These are phyloP conservation scores for Mollisia scopiformis DNA, from an alignment of 2,329 filamentous ascomycete genomes.

Conservation along the genomic window DNA sequence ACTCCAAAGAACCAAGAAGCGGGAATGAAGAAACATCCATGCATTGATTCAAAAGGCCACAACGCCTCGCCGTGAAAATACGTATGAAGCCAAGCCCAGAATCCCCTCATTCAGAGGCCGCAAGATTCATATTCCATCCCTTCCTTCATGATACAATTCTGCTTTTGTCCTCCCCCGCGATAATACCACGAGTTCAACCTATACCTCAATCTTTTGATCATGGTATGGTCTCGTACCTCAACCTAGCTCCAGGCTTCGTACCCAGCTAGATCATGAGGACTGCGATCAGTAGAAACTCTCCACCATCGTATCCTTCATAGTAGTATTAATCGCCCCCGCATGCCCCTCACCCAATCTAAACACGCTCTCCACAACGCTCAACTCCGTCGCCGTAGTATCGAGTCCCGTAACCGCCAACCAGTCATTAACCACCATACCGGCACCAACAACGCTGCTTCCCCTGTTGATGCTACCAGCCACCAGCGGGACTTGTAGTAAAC, in stretches of 20 bases:
- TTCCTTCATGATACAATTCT: background rate
- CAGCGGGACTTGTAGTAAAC: conserved; percentile 90
- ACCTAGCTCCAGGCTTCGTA: background rate
- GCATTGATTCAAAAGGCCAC: background rate
- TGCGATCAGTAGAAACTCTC: conserved; percentile 89
- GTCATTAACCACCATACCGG: conserved; percentile 96
- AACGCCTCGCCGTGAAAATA: background rate
- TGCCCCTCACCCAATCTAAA: conserved; percentile 91
- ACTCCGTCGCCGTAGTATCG: conserved; percentile 95
- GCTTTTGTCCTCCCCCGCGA: background rate
- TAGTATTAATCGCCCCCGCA: conserved; percentile 78
- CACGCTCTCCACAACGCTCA: conserved; percentile 94
- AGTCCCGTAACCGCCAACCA: conserved; percentile 94
- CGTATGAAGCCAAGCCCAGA: background rate
- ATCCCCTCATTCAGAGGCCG: background rate
- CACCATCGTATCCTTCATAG: conserved; percentile 96
- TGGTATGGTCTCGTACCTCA: background rate
- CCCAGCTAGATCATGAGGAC: background rate
- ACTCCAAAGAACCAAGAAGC: background rate
- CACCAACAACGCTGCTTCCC: conserved; percentile 92
- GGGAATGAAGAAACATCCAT: background rate
- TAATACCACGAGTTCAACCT: background rate
- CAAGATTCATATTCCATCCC: background rate
- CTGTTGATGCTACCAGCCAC: conserved; percentile 94
- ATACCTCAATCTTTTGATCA: background rate